Evolutionary conservation across 768 basidiomycete species (phyloP).

Genomic region (Tulasnella sp.): DNA sequence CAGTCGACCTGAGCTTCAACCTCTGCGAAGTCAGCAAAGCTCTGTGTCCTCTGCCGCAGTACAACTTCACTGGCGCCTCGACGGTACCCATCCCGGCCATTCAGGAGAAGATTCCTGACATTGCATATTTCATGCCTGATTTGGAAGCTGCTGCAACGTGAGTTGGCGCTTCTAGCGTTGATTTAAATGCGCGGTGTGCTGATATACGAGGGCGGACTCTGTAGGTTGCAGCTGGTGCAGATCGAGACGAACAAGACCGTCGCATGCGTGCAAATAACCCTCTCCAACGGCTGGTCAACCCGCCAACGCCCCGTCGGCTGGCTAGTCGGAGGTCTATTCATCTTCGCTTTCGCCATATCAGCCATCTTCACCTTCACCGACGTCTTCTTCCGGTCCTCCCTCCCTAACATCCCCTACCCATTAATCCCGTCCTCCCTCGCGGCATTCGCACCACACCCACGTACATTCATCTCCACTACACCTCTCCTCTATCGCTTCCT

Average conservation of each 20-base stretch:
- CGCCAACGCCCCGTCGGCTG: constrained; percentile 69
- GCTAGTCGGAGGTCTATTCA: constrained; percentile 54
- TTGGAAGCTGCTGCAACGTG: constrained; percentile 51
- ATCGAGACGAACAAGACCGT: constrained; percentile 62
- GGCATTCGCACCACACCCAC: background rate
- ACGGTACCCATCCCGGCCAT: constrained; percentile 59
- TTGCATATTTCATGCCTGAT: constrained; percentile 84
- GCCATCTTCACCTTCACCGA: constrained; percentile 32
- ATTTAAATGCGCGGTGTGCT: background rate
- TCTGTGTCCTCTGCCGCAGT: constrained; percentile 65
- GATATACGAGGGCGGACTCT: background rate
- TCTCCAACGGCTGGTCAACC: constrained; percentile 85
- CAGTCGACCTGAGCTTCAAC: constrained; percentile 71
- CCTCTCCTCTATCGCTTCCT: constrained; percentile 59
- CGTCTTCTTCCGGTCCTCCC: constrained; percentile 37
- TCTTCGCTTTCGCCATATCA: constrained; percentile 30
- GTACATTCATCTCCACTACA: constrained; percentile 40
- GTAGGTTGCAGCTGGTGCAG: constrained; percentile 61
- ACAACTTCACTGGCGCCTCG: constrained; percentile 23
- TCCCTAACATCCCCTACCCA: constrained; percentile 31
- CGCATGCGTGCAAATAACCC: constrained; percentile 85
- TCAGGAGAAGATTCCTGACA: constrained; percentile 52
- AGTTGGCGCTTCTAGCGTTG: background rate
- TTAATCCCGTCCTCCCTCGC: constrained; percentile 36
- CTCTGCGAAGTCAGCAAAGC: constrained; percentile 73